These are phyloP conservation scores for Rubia balearica DNA, from an alignment of 305 asterid genomes.

Conservation along the genomic window DNA sequence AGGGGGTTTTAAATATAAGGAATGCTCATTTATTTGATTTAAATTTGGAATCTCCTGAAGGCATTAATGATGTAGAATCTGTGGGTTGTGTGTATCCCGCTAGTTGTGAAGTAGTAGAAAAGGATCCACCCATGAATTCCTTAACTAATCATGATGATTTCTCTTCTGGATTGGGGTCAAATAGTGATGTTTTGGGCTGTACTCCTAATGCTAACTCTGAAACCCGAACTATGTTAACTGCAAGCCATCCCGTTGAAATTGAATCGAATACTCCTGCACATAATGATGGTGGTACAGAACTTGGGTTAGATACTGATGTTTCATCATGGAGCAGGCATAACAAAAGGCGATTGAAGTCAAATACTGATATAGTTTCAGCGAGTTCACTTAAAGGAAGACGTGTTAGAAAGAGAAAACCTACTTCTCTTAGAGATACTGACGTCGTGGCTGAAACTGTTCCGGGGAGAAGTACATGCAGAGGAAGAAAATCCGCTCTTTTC, in stretches of 20 bases:
- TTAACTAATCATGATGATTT: neutral
- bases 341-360: constrained; percentile 19
- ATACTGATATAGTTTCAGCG: constrained; percentile 32
- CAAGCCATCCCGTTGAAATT: neutral
- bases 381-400: constrained; percentile 34
- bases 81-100: no score
- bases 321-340: no score
- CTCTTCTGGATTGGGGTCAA: constrained; percentile 9
- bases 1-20: constrained; percentile 17
- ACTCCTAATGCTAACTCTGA: constrained; percentile 27
- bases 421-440: constrained; percentile 24
- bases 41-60: constrained; percentile 71
- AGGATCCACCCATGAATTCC: neutral
- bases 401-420: constrained; percentile 50
- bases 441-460: constrained; percentile 26
- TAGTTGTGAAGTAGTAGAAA: constrained; percentile 15
- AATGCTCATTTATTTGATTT: constrained; percentile 54
- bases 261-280: neutral
- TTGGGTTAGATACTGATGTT: no score
- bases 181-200: constrained; percentile 29
- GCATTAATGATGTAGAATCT: constrained; percentile 16
- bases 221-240: constrained; percentile 34
- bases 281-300: constrained; percentile 15
- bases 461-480: constrained; percentile 88
- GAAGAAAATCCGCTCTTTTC: constrained; percentile 34